Evolutionary conservation across 2,329 filamentous ascomycete species (phyloP), one percentile per base, ranked within the genome.

Genomic region (Sporothrix brunneoviolacea): DNA sequence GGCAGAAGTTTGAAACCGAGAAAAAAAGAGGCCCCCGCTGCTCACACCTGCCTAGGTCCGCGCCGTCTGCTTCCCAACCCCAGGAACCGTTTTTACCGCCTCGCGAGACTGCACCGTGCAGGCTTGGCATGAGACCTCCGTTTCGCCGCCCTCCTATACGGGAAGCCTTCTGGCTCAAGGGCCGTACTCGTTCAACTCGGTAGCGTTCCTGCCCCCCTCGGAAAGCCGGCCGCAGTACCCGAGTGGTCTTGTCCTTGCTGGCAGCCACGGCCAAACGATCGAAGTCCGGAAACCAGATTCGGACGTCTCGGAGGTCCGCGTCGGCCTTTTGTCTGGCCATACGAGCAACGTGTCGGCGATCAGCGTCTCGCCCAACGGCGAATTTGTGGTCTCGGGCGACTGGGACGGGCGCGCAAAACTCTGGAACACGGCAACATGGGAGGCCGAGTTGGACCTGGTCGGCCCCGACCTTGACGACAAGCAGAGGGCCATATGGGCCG

Each of bases 71-170:
- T 96, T 91, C 62, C 88, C 90, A 19, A 77, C 78, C 45, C 72
- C 85, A 54, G 79, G 85, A 3, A 33, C 28, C 40, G 73, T 95
- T 54, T 71, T 95, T 57, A 95, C 93, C 18, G 89, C 88, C 32
- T 97, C 93, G 41, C 80, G 93, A 70, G 93, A 98, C 71, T 86
- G 85, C 60, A 94, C 88, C 15, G 90, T 96, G 48, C 84, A 91
- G 43, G 70, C 88, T 58, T 98, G 93, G 93, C 84, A 82, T 58
- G 82, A 82, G 39, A 70, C 77, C 38, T 74, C 76, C 6, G 51
- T 54, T 22, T 59, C 55, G 21, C 86, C 88, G 27, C 84, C 86
- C 1, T 69, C 70, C 16, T 97, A 86, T 67, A 86, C 95, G 56
- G 79, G 81, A 59, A 82, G 80, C n/a, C 83, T 96, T 53, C 75